These are phyloP conservation scores for Colletotrichum viniferum DNA, from an alignment of 2,329 filamentous ascomycete species.

Conservation along the genomic window DNA sequence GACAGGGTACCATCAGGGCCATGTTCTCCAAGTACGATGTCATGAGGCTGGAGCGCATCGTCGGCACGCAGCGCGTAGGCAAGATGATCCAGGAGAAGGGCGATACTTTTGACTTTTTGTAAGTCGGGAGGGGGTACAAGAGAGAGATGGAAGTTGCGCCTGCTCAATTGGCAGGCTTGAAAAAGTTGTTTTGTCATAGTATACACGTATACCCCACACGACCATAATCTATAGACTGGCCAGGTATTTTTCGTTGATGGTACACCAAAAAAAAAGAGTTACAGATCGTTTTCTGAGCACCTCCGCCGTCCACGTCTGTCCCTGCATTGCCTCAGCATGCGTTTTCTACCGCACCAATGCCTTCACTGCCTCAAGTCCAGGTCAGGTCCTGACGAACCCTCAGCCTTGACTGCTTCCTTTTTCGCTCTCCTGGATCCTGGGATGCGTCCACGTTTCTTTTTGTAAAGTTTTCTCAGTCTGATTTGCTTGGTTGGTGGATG, in stretches of 20 bases:
- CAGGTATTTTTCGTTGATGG: constrained; percentile 15
- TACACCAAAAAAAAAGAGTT: constrained; percentile 7
- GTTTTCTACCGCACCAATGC: neutral
- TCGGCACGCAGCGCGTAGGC: constrained; percentile 78
- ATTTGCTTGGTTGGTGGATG: neutral
- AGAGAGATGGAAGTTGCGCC: neutral
- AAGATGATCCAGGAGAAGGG: constrained; percentile 84
- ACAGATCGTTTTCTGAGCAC: neutral
- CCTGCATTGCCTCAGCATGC: neutral
- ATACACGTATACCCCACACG: constrained; percentile 22
- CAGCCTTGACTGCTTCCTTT: neutral
- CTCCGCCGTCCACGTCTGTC: neutral
- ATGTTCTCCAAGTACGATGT: constrained; percentile 91
- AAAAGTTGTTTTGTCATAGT: constrained; percentile 18
- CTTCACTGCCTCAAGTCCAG: neutral
- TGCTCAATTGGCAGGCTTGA: neutral
- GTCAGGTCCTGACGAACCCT: neutral
- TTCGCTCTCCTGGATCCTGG: neutral
- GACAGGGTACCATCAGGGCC: constrained; percentile 62
- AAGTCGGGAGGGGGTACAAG: constrained; percentile 28
- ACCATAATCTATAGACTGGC: constrained; percentile 19
- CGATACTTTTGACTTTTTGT: constrained; percentile 96
- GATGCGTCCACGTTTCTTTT: no score
- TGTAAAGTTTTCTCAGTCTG: no score
- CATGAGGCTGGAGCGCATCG: constrained; percentile 86